These are phyloP conservation scores for Backusella luteola DNA, from an alignment of 192 early-diverging fungal genomes.

Conservation along the genomic window DNA sequence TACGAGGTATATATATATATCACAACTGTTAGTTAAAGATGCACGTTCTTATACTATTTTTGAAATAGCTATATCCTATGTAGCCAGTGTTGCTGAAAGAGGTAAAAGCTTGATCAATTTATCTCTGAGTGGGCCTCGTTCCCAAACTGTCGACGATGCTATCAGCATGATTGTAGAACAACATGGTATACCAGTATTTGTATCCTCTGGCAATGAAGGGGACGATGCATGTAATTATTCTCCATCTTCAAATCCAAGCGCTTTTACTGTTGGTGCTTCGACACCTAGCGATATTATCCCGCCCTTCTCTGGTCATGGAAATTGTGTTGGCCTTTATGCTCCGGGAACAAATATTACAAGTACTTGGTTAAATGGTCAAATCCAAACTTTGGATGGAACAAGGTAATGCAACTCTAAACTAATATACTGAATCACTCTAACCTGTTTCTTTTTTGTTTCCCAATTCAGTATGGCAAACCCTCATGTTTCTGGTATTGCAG, in stretches of 20 bases:
- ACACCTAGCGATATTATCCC: constrained; percentile 40
- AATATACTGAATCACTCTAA: background rate
- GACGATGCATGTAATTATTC: constrained; percentile 55
- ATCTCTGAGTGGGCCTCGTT: constrained; percentile 55
- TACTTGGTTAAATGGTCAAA: constrained; percentile 26
- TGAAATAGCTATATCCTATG: constrained; percentile 18
- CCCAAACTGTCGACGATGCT: constrained; percentile 43
- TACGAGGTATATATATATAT: constrained; percentile 35
- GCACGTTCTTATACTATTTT: background rate
- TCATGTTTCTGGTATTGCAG: constrained; percentile 49
- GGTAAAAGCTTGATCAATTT: constrained; percentile 56
- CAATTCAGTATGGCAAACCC: constrained; percentile 45
- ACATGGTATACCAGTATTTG: constrained; percentile 47
- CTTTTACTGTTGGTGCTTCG: constrained; percentile 47
- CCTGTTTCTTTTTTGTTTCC: background rate
- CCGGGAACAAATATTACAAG: constrained; percentile 55
- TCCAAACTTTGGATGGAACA: constrained; percentile 42
- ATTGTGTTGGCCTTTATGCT: constrained; percentile 60
- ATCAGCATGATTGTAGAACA: constrained; percentile 20
- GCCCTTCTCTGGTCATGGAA: constrained; percentile 48
- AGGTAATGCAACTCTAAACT: constrained; percentile 27
- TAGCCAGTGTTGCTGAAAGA: constrained; percentile 17
- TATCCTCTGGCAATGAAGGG: constrained; percentile 58
- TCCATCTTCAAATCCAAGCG: constrained; percentile 42
- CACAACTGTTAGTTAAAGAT: background rate